Evolutionary conservation across 345 rosid species (phyloP), one percentile per base, ranked within the genome.

Genomic region (Clausena lansium): DNA sequence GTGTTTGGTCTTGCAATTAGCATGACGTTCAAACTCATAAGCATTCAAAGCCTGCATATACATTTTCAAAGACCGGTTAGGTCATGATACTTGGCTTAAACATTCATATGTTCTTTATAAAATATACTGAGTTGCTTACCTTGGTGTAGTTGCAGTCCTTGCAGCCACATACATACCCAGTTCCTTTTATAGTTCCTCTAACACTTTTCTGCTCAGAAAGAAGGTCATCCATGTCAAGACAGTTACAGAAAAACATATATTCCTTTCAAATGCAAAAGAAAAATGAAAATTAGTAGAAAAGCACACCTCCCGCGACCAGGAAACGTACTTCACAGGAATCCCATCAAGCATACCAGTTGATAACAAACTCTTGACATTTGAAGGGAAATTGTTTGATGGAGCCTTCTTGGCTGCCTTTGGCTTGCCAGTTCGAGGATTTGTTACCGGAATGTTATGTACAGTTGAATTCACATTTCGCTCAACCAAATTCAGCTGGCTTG

Each of bases 331-430:
- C 72, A 91, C 95, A 73, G 80, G 82, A 62, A 87, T 86, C 64
- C 90, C 95, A 71, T 91, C 95, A 62, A 89, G 82, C 85, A 91
- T 88, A 45, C 95, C 95, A 76, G 93, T 91, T 67, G 93, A 89
- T 60, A 88, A 81, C 81, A 89, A 75, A 76, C 92, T 89, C 81
- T 89, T 89, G 59, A 91, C 93, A 79, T 89, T 89, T 76, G 95
- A 86, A 32, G 93, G 93, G 77, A 91, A 89, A 73, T 73, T 88
- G 77, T 89, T 89, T 15, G 89, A 54, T 71, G 91, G 76, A 80
- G 33, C 82, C 76, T 85, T 89, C 78, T 81, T 85, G 78, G 82
- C 65, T 27, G 81, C 67, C 83, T 87, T 87, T 39, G 85, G 74
- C 82, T 79, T 84, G 52, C 50, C 82, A 65, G 86, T 24, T 78